Evolutionary conservation across 495 filamentous ascomycete genomes (phyloP).

Genomic region (Daldinia bambusicola): DNA sequence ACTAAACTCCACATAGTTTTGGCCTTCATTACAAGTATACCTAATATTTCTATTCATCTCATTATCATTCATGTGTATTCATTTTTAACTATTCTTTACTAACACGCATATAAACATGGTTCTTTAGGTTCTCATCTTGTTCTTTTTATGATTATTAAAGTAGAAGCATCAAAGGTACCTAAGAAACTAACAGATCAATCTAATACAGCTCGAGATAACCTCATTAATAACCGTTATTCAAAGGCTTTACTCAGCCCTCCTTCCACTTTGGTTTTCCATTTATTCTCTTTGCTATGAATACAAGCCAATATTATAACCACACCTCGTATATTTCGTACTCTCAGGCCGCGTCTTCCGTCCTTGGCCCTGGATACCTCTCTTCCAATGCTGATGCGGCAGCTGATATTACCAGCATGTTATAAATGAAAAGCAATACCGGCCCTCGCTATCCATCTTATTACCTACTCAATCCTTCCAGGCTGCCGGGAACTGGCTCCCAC

Average conservation of each 20-base stretch:
- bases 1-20: background rate
- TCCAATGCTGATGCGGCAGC: constrained; percentile 16
- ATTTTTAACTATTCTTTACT: background rate
- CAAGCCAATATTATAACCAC: background rate
- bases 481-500: constrained; percentile 32
- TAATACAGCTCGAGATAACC: background rate
- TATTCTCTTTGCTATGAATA: constrained; percentile 1
- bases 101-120: too few relatives aligned
- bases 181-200: too few relatives aligned
- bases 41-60: background rate
- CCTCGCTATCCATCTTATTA: constrained; percentile 18
- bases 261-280: background rate
- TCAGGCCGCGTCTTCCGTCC: constrained; percentile 5
- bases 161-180: too few relatives aligned
- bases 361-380: constrained; percentile 9
- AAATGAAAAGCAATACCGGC: constrained; percentile 40
- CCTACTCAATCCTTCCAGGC: constrained; percentile 43
- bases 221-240: background rate
- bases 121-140: background rate
- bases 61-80: background rate
- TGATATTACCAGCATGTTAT: constrained; percentile 26
- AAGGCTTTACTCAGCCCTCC: background rate
- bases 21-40: background rate
- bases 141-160: background rate
- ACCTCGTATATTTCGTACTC: constrained; percentile 9